Base-by-base conservation (phyloP, 2,329 filamentous ascomycete genomes). In the Alternaria novae-zelandiae region DNA sequence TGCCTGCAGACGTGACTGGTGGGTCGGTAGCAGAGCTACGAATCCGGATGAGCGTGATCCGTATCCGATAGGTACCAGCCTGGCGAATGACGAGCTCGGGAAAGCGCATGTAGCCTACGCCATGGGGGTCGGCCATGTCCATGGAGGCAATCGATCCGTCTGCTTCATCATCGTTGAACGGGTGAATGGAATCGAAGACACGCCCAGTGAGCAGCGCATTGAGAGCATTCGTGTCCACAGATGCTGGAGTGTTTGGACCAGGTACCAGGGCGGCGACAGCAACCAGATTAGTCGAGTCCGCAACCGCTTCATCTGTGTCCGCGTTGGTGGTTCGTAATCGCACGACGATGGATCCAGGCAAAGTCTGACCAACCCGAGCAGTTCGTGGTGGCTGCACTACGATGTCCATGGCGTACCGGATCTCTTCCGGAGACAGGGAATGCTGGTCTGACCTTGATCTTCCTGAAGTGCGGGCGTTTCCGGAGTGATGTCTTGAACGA, bases 41-140 rank as follows among this genome's bases (percentile, higher is more conserved):
- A 23, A 78, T 76, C 44, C 74, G 74, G n/a, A 79, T 70, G 25
- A 80, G 67, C 4, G 78, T 79, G 63, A 80, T 75, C 53, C 78
- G 74, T 69, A 80, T 78, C 28, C 75, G 73, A 63, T 76, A 80
- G 15, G 73, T 78, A 45, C 78, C 78, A 43, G 74, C 70, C 63
- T 79, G 77, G 17, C 76, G 74, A 46, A 80, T 78, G 49, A 68
- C 59, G 36, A 80, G 78, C 17, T 76, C 75, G 26, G 78, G 74
- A 57, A 80, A 80, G 61, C 71, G 73, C 70, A 80, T 78, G 59
- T 79, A 79, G 25, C 78, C 78, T 9, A 80, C 75, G 12, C 77
- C 78, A 20, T 72, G 67, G 5, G 77, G 67, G 15, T 79, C 75
- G 32, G 73, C 72, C 67, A 78, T 76, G 20, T 78, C 77, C 73